A percentile compares a stretch with the other conserved stretches of the same genome.
Evolutionary conservation across 2,329 filamentous ascomycete species (phyloP).

Genomic region (Cadophora sp.): DNA sequence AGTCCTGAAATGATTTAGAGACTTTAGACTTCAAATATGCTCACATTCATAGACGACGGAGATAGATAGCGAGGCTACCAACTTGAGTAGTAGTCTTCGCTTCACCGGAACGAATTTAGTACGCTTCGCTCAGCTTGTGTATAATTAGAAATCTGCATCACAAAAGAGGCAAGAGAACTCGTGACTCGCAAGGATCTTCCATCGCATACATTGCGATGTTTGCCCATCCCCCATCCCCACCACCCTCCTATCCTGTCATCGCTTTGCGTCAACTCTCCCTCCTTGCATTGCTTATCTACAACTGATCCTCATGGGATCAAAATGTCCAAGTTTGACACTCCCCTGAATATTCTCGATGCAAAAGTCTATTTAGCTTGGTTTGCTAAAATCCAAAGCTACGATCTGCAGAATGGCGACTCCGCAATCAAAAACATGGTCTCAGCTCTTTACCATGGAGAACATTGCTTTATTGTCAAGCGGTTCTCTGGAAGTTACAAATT

Average conservation of each 20-base stretch:
- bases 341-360: neutral
- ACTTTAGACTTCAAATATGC: too few species aligned
- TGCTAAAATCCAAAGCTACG: neutral
- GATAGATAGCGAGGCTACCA: too few species aligned
- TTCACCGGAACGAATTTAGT: too few species aligned
- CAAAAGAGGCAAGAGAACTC: neutral
- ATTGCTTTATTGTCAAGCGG: neutral
- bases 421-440: neutral
- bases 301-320: neutral
- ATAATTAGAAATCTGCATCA: neutral
- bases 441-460: neutral
- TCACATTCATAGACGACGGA: too few species aligned
- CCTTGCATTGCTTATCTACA: neutral
- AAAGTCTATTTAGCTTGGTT: conserved; percentile 1
- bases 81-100: too few species aligned
- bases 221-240: neutral
- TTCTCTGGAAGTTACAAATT: neutral
- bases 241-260: neutral
- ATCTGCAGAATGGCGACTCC: neutral
- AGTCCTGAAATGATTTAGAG: too few species aligned
- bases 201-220: neutral
- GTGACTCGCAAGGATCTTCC: neutral
- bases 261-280: neutral
- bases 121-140: too few species aligned
- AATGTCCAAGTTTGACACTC: neutral